A percentile compares a stretch with the other conserved stretches of the same genome.
Evolutionary conservation across 2,329 filamentous ascomycete genomes (phyloP).

Genomic region (Ophiostoma perfectum): DNA sequence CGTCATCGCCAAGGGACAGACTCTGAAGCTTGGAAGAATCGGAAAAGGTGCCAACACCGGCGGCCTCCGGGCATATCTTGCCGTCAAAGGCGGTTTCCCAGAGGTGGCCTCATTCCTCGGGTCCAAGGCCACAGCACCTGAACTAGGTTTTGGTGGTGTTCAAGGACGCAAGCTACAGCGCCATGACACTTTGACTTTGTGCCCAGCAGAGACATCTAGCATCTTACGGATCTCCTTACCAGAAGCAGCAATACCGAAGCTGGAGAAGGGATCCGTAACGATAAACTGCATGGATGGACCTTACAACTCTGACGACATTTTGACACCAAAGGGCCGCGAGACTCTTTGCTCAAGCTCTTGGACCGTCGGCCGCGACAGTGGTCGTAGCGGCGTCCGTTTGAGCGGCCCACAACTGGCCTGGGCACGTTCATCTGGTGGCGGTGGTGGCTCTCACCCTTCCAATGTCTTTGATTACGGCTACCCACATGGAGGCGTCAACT

Average conservation of each 20-base stretch:
- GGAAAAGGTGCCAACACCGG: not conserved
- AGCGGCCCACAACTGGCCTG: not conserved
- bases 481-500: constrained; percentile 8
- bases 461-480: constrained; percentile 13
- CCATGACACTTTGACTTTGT: not conserved
- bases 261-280: not conserved
- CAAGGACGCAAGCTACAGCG: constrained; percentile 7
- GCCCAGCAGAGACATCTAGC: not conserved
- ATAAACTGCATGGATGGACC: constrained; percentile 8
- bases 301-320: constrained; percentile 11
- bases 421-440: not conserved
- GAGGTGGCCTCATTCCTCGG: not conserved
- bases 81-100: not conserved
- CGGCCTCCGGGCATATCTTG: constrained; percentile 2
- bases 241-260: not conserved
- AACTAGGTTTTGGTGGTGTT: constrained; percentile 8
- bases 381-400: not conserved
- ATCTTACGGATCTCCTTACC: not conserved
- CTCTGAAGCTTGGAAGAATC: not conserved
- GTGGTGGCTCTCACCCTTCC: constrained; percentile 2
- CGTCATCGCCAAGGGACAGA: constrained; percentile 20
- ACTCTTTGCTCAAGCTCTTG: not conserved
- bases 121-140: not conserved
- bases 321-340: not conserved
- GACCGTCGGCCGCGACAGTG: constrained; percentile 6